A percentile compares a stretch with the other conserved stretches of the same genome.
These are phyloP conservation scores for Penicillium psychrosexuale DNA, from an alignment of 2,329 filamentous ascomycete species.

Conservation along the genomic window DNA sequence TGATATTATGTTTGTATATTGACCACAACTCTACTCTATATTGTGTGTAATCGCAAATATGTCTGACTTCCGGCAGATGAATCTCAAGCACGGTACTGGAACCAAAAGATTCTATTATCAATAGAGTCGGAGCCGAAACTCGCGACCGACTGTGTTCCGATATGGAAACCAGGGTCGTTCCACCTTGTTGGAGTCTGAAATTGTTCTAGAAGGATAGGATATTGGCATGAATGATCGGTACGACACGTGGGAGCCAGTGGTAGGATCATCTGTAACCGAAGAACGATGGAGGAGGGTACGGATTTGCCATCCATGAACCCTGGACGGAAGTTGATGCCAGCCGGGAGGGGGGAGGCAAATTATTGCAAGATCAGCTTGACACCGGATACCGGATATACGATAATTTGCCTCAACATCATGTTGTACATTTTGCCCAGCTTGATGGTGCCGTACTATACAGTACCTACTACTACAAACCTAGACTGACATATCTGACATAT, in stretches of 20 bases:
- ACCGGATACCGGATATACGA: neutral
- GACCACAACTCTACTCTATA: neutral
- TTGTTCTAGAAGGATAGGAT: neutral
- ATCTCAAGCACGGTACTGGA: neutral
- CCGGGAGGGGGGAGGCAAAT: neutral
- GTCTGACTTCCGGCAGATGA: rapidly evolving
- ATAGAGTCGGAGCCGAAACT: neutral
- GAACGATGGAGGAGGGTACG: neutral
- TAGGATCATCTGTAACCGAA: neutral
- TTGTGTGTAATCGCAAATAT: neutral
- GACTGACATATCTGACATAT: neutral
- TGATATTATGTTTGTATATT: neutral
- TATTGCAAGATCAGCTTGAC: neutral
- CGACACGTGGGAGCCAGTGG: neutral
- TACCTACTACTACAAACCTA: neutral
- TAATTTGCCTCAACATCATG: neutral
- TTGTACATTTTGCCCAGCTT: neutral
- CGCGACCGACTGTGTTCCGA: neutral
- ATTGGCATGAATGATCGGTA: neutral
- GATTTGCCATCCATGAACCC: slow-evolving; percentile 2
- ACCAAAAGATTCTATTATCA: neutral
- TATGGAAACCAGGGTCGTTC: neutral
- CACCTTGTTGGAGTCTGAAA: neutral
- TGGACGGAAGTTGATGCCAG: neutral
- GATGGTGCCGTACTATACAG: neutral